Evolutionary conservation across 2,329 filamentous ascomycete genomes (phyloP), one percentile per base, ranked within the genome.

Genomic region (Fusarium beomiforme): DNA sequence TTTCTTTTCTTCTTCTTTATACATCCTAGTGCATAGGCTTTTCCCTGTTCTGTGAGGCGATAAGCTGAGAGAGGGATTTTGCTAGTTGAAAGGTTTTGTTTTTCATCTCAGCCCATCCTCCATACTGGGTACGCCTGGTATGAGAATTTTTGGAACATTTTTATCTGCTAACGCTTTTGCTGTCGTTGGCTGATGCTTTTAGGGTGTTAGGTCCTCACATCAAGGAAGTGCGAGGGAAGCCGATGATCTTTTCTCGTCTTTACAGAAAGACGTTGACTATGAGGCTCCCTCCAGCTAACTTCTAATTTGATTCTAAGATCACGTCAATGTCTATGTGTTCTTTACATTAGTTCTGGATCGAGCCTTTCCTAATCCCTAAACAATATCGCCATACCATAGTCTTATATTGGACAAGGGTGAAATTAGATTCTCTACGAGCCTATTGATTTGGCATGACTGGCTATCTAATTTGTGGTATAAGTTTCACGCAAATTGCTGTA

Each of bases 41-140:
- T 62, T 59, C 49, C 53, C 36, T 62, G 19, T 42, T 62, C 42
- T n/a, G 53, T 59, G 53, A 62, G 13, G 59, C 59, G n/a, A 36
- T 24, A 49, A 26, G 53, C 59, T 39, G 59, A 62, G 42, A 33
- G 42, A 49, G 42, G 42, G 59, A 41, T 21, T 29, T 36, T 59
- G 42, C 42, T 47, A 10, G 3, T 41, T 55, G 51, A 33, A 33
- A 43, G 5, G 4, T 10, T 17, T 23, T 13, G 42, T 14, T 11
- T 11, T 49, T 49, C 39, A 17, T 6, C 3, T 13, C 8, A 21
- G 6, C 19, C 29, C 24, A 11, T 29, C 29, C 34, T 49, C 42
- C 37, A 42, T 39, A 14, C 57, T 33, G 17, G 29, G 43, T 59
- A 4, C 21, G 36, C 43, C 53, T 24, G 23, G 21, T 24, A 11